Evolutionary conservation across 257 asterid genomes (phyloP), one percentile per base, ranked within the genome.

Genomic region (Paulownia fortunei): DNA sequence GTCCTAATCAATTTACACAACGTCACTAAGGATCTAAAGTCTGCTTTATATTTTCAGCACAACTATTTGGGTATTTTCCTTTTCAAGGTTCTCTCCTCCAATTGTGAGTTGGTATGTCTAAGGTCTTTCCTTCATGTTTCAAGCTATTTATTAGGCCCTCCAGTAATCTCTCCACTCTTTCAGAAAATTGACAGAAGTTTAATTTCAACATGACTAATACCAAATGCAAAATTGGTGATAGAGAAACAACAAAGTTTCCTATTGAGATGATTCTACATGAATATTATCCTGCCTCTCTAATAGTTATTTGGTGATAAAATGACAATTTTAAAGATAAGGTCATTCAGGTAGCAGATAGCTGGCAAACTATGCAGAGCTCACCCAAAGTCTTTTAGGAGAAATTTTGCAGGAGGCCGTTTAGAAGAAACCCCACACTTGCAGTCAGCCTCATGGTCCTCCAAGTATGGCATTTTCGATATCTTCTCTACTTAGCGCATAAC

Each of bases 381-480:
- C 60, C 15, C 21, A 46, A 8, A 0, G 23, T 16, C 55, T 61
- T 49, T 11, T 18, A 19, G 41, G 32, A 64, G 2, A 41, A 41
- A 24, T 13, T 55, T 30, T 27, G 30, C 68, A 16, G 61, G 37
- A 60, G 70, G 58, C 55, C 6, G 49, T 44, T 42, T 32, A 10
- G 7, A n/a, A 32, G 64, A 70, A 55, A 52, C 59, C 13, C 21
- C 24, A 51, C 58, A 30, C 42, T 47, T 8, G 44, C 26, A 49
- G 44, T 11, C 6, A 52, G 60, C 69, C 70, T 88, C 82, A 90
- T 49, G 99, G 99, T 58, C 98, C 98, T 86, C 98, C 99, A 55
- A 96, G 98, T 74, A 96, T 89, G 52, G 99, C 98, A 73, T 96
- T 96, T 79, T 96, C 98, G 27, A 93, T 92, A 80, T 96, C 99